A percentile compares a stretch with the other conserved stretches of the same genome.
Conservation (phyloP, 306 rosid genomes). For the Hippophae gyantsensis region DNA sequence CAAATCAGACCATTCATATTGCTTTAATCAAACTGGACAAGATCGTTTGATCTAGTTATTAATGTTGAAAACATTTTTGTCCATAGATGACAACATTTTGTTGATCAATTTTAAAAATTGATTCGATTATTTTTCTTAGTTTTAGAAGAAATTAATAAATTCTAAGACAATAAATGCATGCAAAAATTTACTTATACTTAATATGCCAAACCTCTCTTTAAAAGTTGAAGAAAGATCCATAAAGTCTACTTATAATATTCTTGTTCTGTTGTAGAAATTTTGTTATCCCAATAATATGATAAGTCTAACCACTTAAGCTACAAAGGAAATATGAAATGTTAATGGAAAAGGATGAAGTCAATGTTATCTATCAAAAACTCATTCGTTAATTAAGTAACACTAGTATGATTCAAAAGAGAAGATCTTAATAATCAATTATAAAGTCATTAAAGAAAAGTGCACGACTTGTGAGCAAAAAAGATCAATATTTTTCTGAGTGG, state of each 20-base stretch:
- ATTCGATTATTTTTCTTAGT: neutral
- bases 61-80: no score
- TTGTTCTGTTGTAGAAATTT: slow-evolving; percentile 87
- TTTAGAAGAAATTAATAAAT: slow-evolving; percentile 3
- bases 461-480: slow-evolving; percentile 88
- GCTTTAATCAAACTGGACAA: no score
- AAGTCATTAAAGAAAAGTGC: neutral
- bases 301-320: slow-evolving; percentile 92
- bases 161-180: slow-evolving; percentile 7
- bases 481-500: slow-evolving; percentile 62
- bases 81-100: no score
- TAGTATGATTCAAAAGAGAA: neutral
- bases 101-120: no score
- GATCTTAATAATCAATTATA: neutral
- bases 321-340: slow-evolving; percentile 22
- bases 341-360: slow-evolving; percentile 15
- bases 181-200: slow-evolving; percentile 46
- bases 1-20: no score
- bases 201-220: slow-evolving; percentile 89
- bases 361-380: no score
- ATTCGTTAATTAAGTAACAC: neutral
- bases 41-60: no score
- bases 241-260: slow-evolving; percentile 94
- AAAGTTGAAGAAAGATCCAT: slow-evolving; percentile 91
- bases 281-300: slow-evolving; percentile 96